Base-by-base conservation (phyloP, 2,329 filamentous ascomycete genomes). In the Colletotrichum spinosum region DNA sequence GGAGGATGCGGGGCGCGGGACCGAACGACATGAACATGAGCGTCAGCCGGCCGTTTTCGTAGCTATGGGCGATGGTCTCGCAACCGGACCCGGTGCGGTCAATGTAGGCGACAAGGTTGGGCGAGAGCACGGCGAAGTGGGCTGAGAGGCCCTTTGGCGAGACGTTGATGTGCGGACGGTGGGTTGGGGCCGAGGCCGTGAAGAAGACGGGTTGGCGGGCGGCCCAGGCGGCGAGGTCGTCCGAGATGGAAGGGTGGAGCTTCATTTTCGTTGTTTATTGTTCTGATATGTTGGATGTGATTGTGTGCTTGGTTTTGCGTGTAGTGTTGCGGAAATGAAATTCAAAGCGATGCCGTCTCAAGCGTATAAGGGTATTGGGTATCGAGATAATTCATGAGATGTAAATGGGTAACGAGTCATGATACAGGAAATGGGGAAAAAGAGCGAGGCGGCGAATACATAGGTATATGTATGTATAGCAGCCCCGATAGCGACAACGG, bases 41-140 rank as follows among this genome's bases (percentile, higher is more conserved):
- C 6, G 90, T 93, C 15, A 92, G 84, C 13, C 92, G 86, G 37
- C 89, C 90, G 71, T 94, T 94, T 72, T 95, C 92, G 73, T 92
- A 89, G 10, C 92, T 77, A 72, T 94, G 92, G 5, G 87, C 83
- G 66, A 94, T 90, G 3, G 92, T 94, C 79, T 95, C 92, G 72
- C 84, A 89, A 33, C 92, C 92, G 38, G 89, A 92, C 37, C 92
- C 92, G 2, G 89, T 93, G 66, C 89, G 86, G 73, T 94, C 92
- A 60, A 93, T 82, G 73, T 94, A 94, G 34, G 87, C 89, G 62
- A 84, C 85, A n/a, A 81, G 80, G 67, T 84, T 90, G 37, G 85
- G 81, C 8, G 79, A 77, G 56, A 91, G 79, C 57, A 92, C 80
- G 38, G 86, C 82, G 71, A 92, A 88, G 35, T 88, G 88, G 15